A percentile compares a stretch with the other conserved stretches of the same genome.
Conservation (phyloP, 768 basidiomycete genomes). For the Fistulinella prunicolor region DNA sequence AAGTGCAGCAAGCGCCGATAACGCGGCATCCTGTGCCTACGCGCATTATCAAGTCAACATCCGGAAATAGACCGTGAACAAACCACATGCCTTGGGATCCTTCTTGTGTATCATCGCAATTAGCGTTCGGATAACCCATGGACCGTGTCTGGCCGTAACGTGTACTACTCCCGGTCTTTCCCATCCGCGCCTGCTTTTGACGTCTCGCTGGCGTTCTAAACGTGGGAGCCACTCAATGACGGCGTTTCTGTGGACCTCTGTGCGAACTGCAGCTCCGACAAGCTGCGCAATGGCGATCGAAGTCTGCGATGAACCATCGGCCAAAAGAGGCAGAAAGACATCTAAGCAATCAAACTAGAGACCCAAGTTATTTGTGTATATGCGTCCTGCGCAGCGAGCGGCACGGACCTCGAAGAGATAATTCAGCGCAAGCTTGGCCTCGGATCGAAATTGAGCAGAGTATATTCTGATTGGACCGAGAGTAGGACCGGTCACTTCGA, state of each 20-base stretch:
- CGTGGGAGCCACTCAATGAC: constrained; percentile 65
- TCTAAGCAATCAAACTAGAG: constrained; percentile 59
- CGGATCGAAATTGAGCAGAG: constrained; percentile 38
- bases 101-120: constrained; percentile 45
- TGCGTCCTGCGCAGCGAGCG: neutral
- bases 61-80: neutral
- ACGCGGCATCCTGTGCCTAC: constrained; percentile 64
- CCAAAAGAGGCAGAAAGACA: constrained; percentile 62
- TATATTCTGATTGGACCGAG: constrained; percentile 54
- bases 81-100: constrained; percentile 49
- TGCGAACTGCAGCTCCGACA: constrained; percentile 50
- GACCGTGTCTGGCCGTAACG: constrained; percentile 44
- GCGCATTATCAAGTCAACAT: neutral
- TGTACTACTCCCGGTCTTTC: constrained; percentile 52
- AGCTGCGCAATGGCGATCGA: constrained; percentile 57
- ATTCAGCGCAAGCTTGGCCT: constrained; percentile 57
- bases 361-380: neutral
- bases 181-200: constrained; percentile 67
- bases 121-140: constrained; percentile 59
- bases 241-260: constrained; percentile 44
- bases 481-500: constrained; percentile 68
- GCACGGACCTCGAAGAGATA: constrained; percentile 56
- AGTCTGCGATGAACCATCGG: constrained; percentile 39
- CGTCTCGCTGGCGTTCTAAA: constrained; percentile 50
- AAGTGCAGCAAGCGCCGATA: constrained; percentile 63